These are phyloP conservation scores for Amanita polypyramis DNA, from an alignment of 768 basidiomycete species.

Conservation along the genomic window DNA sequence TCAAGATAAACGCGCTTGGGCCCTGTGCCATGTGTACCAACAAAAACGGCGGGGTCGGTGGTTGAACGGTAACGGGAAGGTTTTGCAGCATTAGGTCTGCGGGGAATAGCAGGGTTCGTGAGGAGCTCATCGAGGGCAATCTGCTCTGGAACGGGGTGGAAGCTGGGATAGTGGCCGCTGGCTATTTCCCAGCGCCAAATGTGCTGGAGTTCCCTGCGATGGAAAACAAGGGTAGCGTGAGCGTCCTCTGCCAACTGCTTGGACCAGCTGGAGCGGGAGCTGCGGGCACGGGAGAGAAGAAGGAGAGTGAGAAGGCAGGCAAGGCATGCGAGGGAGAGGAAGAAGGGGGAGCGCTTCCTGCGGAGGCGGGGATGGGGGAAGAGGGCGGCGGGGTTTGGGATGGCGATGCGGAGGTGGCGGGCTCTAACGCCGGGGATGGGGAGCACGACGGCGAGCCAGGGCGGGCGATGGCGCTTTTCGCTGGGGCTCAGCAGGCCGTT, in stretches of 20 bases:
- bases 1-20: slow-evolving; percentile 69
- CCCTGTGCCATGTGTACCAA: slow-evolving; percentile 56
- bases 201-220: slow-evolving; percentile 60
- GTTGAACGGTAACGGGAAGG: slow-evolving; percentile 41
- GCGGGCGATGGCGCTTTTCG: slow-evolving; percentile 10
- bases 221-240: slow-evolving; percentile 56
- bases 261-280: slow-evolving; percentile 17
- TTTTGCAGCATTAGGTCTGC: slow-evolving; percentile 30
- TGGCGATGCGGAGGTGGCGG: slow-evolving; percentile 46
- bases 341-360: slow-evolving; percentile 9
- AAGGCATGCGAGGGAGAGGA: slow-evolving; percentile 40
- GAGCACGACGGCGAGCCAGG: slow-evolving; percentile 44
- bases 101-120: slow-evolving; percentile 58
- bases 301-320: slow-evolving; percentile 38
- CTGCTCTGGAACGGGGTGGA: slow-evolving; percentile 51
- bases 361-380: slow-evolving; percentile 13
- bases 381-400: slow-evolving; percentile 41
- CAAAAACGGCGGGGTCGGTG: slow-evolving; percentile 28
- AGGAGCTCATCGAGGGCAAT: slow-evolving; percentile 47
- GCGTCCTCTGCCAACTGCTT: slow-evolving; percentile 28
- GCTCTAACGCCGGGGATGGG: slow-evolving; percentile 48
- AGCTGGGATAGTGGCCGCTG: slow-evolving; percentile 82
- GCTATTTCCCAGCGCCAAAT: slow-evolving; percentile 94
- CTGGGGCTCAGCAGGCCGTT: slow-evolving; percentile 33
- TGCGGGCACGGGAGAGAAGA: slow-evolving; percentile 28